phyloP scores from a whole-genome alignment of 345 rosid species.

The Mangifera indica region DNA sequence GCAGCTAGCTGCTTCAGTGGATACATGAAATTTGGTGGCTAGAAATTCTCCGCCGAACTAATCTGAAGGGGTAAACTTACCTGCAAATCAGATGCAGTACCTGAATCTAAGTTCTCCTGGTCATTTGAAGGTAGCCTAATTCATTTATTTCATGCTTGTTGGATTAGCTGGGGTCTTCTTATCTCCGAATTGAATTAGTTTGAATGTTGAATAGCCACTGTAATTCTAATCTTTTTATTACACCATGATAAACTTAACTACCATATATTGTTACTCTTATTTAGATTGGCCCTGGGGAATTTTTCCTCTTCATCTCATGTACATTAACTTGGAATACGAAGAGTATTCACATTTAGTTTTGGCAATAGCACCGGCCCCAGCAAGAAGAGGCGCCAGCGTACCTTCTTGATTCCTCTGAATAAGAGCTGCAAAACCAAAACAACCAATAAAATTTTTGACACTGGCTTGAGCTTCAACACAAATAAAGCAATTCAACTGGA shows the following conservation, averaged over 20 bases:
- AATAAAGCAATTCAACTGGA: not conserved
- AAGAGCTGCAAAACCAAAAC: slow-evolving; percentile 36
- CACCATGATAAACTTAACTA: not conserved
- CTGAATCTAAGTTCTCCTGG: too few species aligned
- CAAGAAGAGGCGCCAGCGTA: slow-evolving; percentile 52
- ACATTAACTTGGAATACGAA: not conserved
- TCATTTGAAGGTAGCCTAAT: too few species aligned
- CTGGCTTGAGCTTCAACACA: not conserved
- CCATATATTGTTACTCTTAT: not conserved
- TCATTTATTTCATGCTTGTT: too few species aligned
- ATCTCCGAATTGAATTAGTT: too few species aligned
- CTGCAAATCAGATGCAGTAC: too few species aligned
- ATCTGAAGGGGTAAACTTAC: too few species aligned
- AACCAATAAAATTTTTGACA: not conserved
- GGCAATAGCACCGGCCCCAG: slow-evolving; percentile 53
- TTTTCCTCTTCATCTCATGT: not conserved
- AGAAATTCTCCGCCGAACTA: too few species aligned
- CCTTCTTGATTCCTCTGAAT: slow-evolving; percentile 51
- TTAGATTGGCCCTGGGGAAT: not conserved
- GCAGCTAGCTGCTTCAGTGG: too few species aligned
- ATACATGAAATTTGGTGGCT: too few species aligned
- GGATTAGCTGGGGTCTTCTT: too few species aligned
- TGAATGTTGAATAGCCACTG: too few species aligned
- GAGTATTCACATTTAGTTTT: slow-evolving; percentile 32
- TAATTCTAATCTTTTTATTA: not conserved